These are phyloP conservation scores for Maudiozyma saulgeensis DNA, from an alignment of 805 yeast species.

Conservation along the genomic window DNA sequence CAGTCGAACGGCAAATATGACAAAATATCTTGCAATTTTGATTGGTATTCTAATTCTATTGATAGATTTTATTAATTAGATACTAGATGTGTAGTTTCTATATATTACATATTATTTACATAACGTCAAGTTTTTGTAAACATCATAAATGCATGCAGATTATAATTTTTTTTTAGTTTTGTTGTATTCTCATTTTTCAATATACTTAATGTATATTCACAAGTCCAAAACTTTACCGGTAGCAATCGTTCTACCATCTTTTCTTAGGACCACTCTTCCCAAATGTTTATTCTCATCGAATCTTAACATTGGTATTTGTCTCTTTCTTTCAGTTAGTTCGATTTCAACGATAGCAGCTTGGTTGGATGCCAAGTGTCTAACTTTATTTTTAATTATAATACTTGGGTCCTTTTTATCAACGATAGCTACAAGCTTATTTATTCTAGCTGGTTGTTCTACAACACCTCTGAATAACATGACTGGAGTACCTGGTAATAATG, in stretches of 20 bases:
- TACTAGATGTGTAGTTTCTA: not conserved
- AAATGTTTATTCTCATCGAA: conserved; percentile 81
- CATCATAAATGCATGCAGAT: too few species aligned
- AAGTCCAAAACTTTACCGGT: conserved; percentile 84
- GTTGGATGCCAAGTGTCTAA: conserved; percentile 86
- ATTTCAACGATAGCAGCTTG: conserved; percentile 94
- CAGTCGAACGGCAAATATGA: conserved; percentile 47
- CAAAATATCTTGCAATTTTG: conserved; percentile 45
- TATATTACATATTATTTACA: not conserved
- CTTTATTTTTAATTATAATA: conserved; percentile 85
- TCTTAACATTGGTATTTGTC: conserved; percentile 84
- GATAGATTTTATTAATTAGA: conserved; percentile 39
- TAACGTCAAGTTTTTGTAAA: not conserved
- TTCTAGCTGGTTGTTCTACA: conserved; percentile 58
- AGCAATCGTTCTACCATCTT: conserved; percentile 95
- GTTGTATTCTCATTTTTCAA: not conserved
- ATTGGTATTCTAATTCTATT: conserved; percentile 49
- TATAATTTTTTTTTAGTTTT: too few species aligned
- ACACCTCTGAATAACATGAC: conserved; percentile 71
- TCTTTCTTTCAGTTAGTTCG: conserved; percentile 90
- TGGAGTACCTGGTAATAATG: conserved; percentile 72
- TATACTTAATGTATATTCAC: not conserved
- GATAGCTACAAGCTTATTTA: conserved; percentile 37
- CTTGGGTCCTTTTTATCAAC: conserved; percentile 76
- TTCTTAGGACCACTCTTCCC: conserved; percentile 94